phyloP scores from a whole-genome alignment of 2,329 filamentous ascomycete species.

The Pseudogymnoascus sp. region DNA sequence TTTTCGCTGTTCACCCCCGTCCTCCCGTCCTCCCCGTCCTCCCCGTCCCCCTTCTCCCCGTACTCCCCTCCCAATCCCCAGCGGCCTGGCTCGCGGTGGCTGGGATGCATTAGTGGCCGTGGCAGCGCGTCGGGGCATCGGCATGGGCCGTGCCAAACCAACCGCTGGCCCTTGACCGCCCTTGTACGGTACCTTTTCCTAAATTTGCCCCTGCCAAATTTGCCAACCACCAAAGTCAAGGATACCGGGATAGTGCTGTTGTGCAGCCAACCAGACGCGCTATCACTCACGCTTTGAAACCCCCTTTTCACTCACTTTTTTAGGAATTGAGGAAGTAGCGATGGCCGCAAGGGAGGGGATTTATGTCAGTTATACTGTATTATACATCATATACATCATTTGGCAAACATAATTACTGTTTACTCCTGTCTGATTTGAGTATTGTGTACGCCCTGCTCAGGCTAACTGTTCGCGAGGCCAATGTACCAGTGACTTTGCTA shows the following conservation, averaged over 20 bases:
- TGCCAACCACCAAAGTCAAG: background rate
- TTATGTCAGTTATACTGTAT: background rate
- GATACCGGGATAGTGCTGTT: background rate
- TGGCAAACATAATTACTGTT: background rate
- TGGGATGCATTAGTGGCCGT: conserved; percentile 8
- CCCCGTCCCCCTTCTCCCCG: background rate
- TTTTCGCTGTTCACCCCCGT: too few relatives aligned
- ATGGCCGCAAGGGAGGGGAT: background rate
- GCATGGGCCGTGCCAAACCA: conserved; percentile 3
- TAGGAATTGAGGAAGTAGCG: background rate
- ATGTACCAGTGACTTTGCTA: background rate
- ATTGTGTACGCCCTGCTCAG: background rate
- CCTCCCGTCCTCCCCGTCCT: background rate
- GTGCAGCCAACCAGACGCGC: conserved; percentile 1
- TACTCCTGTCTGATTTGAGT: background rate
- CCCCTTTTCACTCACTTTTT: background rate
- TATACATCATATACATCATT: background rate
- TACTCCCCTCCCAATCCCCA: background rate
- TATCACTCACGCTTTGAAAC: background rate
- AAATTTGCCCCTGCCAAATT: background rate
- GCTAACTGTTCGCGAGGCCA: background rate
- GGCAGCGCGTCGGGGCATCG: conserved; percentile 5
- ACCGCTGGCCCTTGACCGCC: background rate
- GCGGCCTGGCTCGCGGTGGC: conserved; percentile 3
- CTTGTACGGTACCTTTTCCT: background rate